These are phyloP conservation scores for Coemansia sp. DNA, from an alignment of 192 early-diverging fungal genomes.

Conservation along the genomic window DNA sequence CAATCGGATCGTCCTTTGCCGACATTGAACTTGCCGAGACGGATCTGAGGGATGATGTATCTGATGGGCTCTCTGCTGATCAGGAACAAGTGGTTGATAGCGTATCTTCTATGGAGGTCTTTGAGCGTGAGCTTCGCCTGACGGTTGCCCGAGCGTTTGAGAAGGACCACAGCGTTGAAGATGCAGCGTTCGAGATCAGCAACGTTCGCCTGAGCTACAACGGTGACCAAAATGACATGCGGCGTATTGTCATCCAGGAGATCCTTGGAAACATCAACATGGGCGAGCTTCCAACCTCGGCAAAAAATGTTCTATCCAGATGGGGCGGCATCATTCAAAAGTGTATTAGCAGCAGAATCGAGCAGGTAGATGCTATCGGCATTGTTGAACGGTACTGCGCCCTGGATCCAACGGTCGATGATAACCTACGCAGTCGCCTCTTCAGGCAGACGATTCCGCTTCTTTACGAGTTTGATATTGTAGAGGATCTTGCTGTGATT, in stretches of 20 bases:
- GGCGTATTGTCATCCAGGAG: constrained; percentile 69
- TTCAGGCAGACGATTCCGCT: constrained; percentile 62
- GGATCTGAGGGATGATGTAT: constrained; percentile 20
- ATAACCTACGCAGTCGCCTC: constrained; percentile 50
- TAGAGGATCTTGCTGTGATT: constrained; percentile 79
- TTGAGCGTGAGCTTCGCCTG: constrained; percentile 66
- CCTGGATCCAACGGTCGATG: constrained; percentile 18
- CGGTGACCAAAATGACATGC: constrained; percentile 75
- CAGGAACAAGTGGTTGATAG: constrained; percentile 54
- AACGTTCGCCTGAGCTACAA: constrained; percentile 85
- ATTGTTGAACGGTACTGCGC: constrained; percentile 59
- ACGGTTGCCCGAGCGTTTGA: constrained; percentile 80
- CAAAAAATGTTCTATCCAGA: constrained; percentile 51
- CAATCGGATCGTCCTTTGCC: constrained; percentile 23
- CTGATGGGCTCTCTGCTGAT: constrained; percentile 20
- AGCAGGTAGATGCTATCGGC: constrained; percentile 71
- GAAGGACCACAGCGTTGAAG: constrained; percentile 72
- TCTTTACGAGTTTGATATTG: constrained; percentile 77
- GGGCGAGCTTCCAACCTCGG: constrained; percentile 41
- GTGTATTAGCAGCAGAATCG: constrained; percentile 63
- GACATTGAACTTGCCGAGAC: constrained; percentile 25
- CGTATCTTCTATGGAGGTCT: constrained; percentile 57
- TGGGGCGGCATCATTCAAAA: constrained; percentile 73
- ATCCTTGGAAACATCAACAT: constrained; percentile 66
- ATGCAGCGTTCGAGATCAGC: constrained; percentile 80